Percentiles rank a stretch among this genome's conserved stretches.
Conservation (phyloP, 2,329 filamentous ascomycete species). For the Volutella citrinella region DNA sequence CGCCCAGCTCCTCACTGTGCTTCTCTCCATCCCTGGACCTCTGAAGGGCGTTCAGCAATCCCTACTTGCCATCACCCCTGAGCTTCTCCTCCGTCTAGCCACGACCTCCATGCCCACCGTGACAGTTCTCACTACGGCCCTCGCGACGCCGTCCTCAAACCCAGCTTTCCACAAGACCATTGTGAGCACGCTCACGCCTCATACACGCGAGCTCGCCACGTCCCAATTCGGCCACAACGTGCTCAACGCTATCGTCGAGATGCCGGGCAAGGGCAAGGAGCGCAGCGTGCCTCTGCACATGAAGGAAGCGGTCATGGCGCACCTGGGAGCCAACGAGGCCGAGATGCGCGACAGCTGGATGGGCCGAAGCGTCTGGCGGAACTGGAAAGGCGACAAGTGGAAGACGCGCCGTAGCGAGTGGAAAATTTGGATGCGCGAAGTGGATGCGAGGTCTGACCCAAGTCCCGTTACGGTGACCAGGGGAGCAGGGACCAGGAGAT, state of each 20-base stretch:
- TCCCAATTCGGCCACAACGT: conserved; percentile 52
- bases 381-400: conserved; percentile 58
- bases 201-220: conserved; percentile 43
- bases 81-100: conserved; percentile 62
- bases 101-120: conserved; percentile 49
- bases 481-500: neutral
- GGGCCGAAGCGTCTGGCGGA: conserved; percentile 55
- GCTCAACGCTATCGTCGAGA: conserved; percentile 45
- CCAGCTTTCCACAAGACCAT: conserved; percentile 56
- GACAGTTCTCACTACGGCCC: conserved; percentile 48
- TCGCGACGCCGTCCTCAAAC: conserved; percentile 45
- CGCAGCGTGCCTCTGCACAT: conserved; percentile 54
- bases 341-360: conserved; percentile 51
- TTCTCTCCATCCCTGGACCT: conserved; percentile 73
- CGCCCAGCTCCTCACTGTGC: conserved; percentile 74
- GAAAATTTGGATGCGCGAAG: conserved; percentile 56
- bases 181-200: conserved; percentile 45
- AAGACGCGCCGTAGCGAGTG: conserved; percentile 51
- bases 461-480: conserved; percentile 2
- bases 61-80: conserved; percentile 57
- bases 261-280: conserved; percentile 48
- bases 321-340: conserved; percentile 46
- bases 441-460: conserved; percentile 24
- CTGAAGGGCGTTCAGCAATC: conserved; percentile 70
- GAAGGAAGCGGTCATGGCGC: conserved; percentile 53